phyloP scores from a whole-genome alignment of 305 asterid genomes.

The Fraxinus velutina region DNA sequence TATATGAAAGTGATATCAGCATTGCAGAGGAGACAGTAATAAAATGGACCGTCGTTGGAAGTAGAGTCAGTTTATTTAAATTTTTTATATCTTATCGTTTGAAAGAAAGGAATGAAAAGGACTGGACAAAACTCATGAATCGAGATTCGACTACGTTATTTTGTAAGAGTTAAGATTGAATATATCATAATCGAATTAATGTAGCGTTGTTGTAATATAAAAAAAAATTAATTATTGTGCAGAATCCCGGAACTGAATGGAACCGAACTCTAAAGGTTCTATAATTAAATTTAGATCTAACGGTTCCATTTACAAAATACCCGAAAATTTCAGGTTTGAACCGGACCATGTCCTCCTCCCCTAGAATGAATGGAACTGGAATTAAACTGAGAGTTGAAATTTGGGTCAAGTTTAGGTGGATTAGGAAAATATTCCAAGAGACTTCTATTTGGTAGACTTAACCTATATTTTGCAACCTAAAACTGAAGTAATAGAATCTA shows the following conservation, averaged over 20 bases:
- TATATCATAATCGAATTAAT: no score
- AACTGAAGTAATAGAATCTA: neutral
- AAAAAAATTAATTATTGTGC: no score
- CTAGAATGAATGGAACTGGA: neutral
- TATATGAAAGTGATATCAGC: slow-evolving; percentile 7
- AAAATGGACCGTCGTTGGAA: slow-evolving; percentile 4
- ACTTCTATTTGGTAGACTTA: slow-evolving; percentile 20
- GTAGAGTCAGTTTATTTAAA: neutral
- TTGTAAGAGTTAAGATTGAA: no score
- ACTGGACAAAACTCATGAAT: no score
- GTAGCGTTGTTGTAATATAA: no score
- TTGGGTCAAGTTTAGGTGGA: slow-evolving; percentile 24
- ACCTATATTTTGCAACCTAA: neutral
- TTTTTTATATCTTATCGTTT: slow-evolving; percentile 3
- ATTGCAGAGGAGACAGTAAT: slow-evolving; percentile 12
- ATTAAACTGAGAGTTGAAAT: slow-evolving; percentile 25
- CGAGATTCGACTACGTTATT: no score
- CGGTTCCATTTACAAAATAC: no score
- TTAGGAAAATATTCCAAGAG: neutral
- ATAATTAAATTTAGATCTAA: no score
- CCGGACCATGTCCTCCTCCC: no score
- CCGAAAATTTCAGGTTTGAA: no score
- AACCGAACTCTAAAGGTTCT: no score
- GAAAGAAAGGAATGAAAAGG: slow-evolving; percentile 15
- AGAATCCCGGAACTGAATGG: no score